Evolutionary conservation across 2,329 filamentous ascomycete genomes (phyloP).

Genomic region (Cladorrhinum sp.): DNA sequence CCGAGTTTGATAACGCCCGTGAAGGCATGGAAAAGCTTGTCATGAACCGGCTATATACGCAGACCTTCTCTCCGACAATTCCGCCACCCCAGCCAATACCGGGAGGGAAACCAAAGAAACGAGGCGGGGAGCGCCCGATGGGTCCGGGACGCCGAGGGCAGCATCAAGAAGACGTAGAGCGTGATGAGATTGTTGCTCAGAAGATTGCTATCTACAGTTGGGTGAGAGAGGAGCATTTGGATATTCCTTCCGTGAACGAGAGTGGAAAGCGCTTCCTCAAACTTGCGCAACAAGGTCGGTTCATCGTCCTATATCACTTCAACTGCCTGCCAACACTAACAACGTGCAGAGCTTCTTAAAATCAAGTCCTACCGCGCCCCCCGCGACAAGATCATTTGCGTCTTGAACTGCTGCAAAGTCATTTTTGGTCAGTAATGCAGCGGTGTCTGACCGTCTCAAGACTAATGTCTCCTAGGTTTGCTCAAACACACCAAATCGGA

Average conservation of each 20-base stretch:
- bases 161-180: constrained; percentile 95
- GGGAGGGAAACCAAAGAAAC: constrained; percentile 64
- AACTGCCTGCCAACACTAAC: constrained; percentile 23
- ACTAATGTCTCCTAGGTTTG: constrained; percentile 55
- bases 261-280: constrained; percentile 85
- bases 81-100: constrained; percentile 72
- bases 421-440: constrained; percentile 70
- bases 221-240: constrained; percentile 89
- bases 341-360: constrained; percentile 74
- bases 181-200: constrained; percentile 91
- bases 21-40: constrained; percentile 99
- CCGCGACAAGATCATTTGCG: constrained; percentile 96
- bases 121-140: constrained; percentile 64
- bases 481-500: constrained; percentile 90
- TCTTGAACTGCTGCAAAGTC: constrained; percentile 98
- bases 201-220: constrained; percentile 97
- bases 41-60: constrained; percentile 94
- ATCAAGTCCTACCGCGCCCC: constrained; percentile 97
- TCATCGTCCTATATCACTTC: not conserved
- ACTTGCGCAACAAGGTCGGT: constrained; percentile 78
- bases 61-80: constrained; percentile 95
- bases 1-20: constrained; percentile 95
- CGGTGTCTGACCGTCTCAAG: not conserved
- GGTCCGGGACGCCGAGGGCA: constrained; percentile 87
- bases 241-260: constrained; percentile 80